Percentiles rank a stretch among this genome's conserved stretches.
Conservation (phyloP, 257 asterid species). For the Capsicum rhomboideum region DNA sequence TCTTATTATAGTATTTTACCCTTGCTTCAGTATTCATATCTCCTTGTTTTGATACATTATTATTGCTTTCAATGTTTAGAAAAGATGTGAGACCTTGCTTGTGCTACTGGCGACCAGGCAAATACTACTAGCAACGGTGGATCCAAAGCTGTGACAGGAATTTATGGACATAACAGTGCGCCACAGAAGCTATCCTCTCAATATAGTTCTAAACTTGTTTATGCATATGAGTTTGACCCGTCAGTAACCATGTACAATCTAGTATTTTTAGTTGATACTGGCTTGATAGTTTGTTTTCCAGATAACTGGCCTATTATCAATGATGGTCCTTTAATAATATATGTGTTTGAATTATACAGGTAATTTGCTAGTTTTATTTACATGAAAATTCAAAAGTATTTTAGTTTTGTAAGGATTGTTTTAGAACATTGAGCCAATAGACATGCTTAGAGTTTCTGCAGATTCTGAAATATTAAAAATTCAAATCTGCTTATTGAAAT, state of each 20-base stretch:
- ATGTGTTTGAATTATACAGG: slow-evolving; percentile 1
- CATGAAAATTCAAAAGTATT: slow-evolving; percentile 70
- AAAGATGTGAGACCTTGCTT: slow-evolving; percentile 49
- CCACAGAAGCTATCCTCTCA: slow-evolving; percentile 20
- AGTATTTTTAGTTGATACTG: slow-evolving; percentile 30
- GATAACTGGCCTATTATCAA: background rate
- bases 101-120: slow-evolving; percentile 36
- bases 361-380: slow-evolving; percentile 58
- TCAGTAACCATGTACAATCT: slow-evolving; percentile 54
- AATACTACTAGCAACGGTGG: slow-evolving; percentile 38
- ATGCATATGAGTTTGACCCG: slow-evolving; percentile 41
- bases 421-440: slow-evolving; percentile 78
- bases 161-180: slow-evolving; percentile 26
- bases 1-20: background rate
- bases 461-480: no score
- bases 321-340: background rate
- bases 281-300: background rate
- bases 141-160: slow-evolving; percentile 29
- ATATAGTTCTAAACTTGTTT: slow-evolving; percentile 34
- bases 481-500: no score
- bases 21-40: background rate
- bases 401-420: slow-evolving; percentile 55
- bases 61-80: slow-evolving; percentile 27
- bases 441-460: no score
- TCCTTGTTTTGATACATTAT: background rate